Evolutionary conservation across 1,139 yeast genomes (phyloP), one percentile per base, ranked within the genome.

Genomic region (Candida tropicalis): DNA sequence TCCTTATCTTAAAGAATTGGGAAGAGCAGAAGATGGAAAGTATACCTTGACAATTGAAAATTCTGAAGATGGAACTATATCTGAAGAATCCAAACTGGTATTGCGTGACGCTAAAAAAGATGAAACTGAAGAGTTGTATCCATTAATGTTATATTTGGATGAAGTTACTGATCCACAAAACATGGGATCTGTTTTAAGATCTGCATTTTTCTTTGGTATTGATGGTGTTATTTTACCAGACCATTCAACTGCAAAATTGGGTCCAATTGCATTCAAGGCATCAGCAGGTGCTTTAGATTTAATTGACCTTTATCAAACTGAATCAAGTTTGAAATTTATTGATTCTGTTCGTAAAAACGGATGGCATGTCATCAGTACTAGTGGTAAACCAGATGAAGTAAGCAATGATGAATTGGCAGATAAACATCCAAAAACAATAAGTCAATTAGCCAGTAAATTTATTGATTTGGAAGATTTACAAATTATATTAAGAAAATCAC

Each of bases 151-250:
- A 3, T 88, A 78, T 55, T 64, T 90, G 35, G 97, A 90, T 62
- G 91, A 87, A 48, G 75, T 91, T 41, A 82, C 90, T 4, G 97
- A 91, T 59, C 95, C 97, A 0, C 96, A 88, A 59, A 91, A 91
- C 58, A 72, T 88, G 54, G 98, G 98, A 2, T 95, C 95, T 26
- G 82, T 91, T 38, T 65, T 89, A 25, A 71, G 98, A 57, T 79
- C 91, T 1, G 95, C 96, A 0, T 87, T 82, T 62, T 90, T 77
- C 62, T 70, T 90, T 33, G 97, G 97, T 2, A 96, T 78, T 1
- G 97, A 90, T 62, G 87, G 88, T 54, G 68, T 90, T 11, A 79
- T 87, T 2, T 66, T 86, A 39, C 86, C 96, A 2, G 80, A 78
- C 35, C 79, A 77, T 48, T 84, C 87, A 57, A 79, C 88, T 52